Percentiles rank a stretch among this genome's conserved stretches.
Evolutionary conservation across 2,329 filamentous ascomycete species (phyloP).

Genomic region (Botryosphaeria dothidea): DNA sequence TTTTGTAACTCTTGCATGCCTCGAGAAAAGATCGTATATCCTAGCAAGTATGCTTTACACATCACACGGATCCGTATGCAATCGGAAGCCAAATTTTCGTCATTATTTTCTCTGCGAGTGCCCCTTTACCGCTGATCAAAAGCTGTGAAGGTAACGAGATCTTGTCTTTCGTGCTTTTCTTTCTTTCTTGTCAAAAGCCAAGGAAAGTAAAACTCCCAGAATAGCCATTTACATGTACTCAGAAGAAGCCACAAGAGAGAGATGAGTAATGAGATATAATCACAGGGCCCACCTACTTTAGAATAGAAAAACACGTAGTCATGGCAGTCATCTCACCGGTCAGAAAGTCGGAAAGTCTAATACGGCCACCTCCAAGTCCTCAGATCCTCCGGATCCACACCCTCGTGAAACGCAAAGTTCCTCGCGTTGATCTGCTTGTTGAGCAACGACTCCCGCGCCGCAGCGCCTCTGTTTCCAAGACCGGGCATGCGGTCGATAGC

Average conservation of each 20-base stretch:
- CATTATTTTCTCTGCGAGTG: too few species aligned
- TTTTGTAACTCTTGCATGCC: too few species aligned
- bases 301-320: too few species aligned
- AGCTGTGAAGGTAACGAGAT: neutral
- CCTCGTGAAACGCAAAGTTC: constrained; percentile 66
- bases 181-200: neutral
- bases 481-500: constrained; percentile 68
- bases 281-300: neutral
- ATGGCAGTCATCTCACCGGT: too few species aligned
- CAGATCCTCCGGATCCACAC: constrained; percentile 67
- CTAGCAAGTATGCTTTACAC: too few species aligned
- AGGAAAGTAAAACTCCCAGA: neutral
- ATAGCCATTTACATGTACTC: neutral
- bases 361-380: constrained; percentile 68
- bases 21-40: too few species aligned
- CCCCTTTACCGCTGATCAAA: too few species aligned
- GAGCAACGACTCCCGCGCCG: constrained; percentile 64
- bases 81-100: too few species aligned
- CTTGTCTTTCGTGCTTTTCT: neutral
- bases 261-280: neutral
- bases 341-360: too few species aligned
- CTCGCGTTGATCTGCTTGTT: constrained; percentile 65
- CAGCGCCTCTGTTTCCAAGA: constrained; percentile 64
- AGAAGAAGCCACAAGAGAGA: neutral
- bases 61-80: too few species aligned